Base-by-base conservation (phyloP, 2,329 filamentous ascomycete species). In the Cercospora sp. region DNA sequence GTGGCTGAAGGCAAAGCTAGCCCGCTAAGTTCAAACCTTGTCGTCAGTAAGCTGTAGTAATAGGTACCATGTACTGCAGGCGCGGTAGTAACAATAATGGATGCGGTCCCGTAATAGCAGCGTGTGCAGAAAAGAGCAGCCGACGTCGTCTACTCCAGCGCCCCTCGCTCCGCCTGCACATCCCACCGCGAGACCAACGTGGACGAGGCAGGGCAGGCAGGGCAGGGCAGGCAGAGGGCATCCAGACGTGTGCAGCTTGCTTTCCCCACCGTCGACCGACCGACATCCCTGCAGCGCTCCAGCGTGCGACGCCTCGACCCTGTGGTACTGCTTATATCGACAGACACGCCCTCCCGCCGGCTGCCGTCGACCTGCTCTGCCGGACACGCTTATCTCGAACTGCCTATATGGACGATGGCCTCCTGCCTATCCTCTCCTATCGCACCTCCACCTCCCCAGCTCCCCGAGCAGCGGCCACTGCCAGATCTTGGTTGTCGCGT, bases 51-150 rank as follows among this genome's bases (percentile, higher is more conserved):
- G 53, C 53, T 58, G 53, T 28, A 30, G 26, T 26, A 31, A 58
- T 26, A 58, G 30, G 53, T 58, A 58, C 53, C 53, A 58, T 58
- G 53, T 58, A 58, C 53, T 33, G 53, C 53, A n/a, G n/a, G 16
- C n/a, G 36, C 36, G 36, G 36, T 39, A 6, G 36, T 39, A 39
- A 8, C 36, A 39, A 39, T 39, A 7, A 39, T 39, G 36, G 36
- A 39, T 39, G 36, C 36, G 36, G 13, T n/a, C 36, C 16, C 16
- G 36, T n/a, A 39, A 39, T 39, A 39, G 36, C 36, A 39, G 36
- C 36, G 36, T 5, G 36, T 13, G 36, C 36, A 39, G 36, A 39
- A 39, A n/a, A 39, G 36, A 39, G 36, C 36, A n/a, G 18, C 20
- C 45, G 45, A 51, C 45, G 45, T 26, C 20, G 20, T 23, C 42